phyloP scores from a whole-genome alignment of 306 rosid species.

The Vigna angularis region DNA sequence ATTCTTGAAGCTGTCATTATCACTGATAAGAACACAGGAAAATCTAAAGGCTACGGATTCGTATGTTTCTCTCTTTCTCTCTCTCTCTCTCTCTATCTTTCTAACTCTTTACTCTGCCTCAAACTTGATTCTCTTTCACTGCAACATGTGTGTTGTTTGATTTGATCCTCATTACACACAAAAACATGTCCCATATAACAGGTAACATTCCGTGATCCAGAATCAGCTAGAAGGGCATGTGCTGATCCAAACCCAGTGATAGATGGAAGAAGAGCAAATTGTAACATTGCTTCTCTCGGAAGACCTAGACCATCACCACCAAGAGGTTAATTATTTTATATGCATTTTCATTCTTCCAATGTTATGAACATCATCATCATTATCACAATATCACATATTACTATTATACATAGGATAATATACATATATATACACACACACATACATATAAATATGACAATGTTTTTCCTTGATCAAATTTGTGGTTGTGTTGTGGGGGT shows the following conservation, averaged over 20 bases:
- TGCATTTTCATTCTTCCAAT: neutral
- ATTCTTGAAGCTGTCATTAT: conserved; percentile 96
- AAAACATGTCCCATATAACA: conserved; percentile 17
- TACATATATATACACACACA: neutral
- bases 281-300: conserved; percentile 89
- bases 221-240: conserved; percentile 89
- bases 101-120: neutral
- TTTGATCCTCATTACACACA: neutral
- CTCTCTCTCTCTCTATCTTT: neutral
- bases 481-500: neutral
- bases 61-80: conserved; percentile 52
- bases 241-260: conserved; percentile 82
- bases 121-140: neutral
- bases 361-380: neutral
- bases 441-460: neutral
- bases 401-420: neutral
- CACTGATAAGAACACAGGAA: conserved; percentile 79
- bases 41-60: conserved; percentile 95
- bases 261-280: conserved; percentile 90
- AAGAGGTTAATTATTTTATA: conserved; percentile 54
- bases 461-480: neutral
- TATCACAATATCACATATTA: neutral
- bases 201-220: conserved; percentile 91
- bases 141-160: neutral
- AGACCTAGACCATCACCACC: conserved; percentile 89